Percentiles rank a stretch among this genome's conserved stretches.
Conservation (phyloP, 2,329 filamentous ascomycete genomes). For the Alternaria brassicae region DNA sequence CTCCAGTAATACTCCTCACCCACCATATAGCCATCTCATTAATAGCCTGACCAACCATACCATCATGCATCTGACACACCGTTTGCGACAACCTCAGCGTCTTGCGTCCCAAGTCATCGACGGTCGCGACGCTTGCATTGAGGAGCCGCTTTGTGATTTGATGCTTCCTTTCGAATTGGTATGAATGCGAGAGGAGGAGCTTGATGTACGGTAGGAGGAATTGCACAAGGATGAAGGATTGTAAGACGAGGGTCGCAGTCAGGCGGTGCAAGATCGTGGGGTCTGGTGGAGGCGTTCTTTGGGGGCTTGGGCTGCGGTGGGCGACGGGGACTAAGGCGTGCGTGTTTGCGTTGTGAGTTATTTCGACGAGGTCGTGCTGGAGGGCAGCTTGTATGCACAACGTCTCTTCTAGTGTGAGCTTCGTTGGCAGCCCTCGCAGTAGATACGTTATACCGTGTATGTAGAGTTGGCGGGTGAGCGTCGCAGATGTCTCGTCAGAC, state of each 20-base stretch:
- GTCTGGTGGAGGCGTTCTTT: constrained; percentile 22
- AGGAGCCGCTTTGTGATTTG: constrained; percentile 67
- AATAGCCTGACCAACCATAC: constrained; percentile 66
- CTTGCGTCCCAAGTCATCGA: constrained; percentile 61
- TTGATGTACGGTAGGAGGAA: constrained; percentile 68
- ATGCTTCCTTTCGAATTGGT: constrained; percentile 71
- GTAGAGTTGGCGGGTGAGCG: constrained; percentile 68
- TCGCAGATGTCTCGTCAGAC: constrained; percentile 44
- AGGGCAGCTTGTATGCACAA: constrained; percentile 61
- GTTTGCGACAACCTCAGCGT: constrained; percentile 62
- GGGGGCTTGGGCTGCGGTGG: constrained; percentile 9
- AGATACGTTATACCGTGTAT: constrained; percentile 69
- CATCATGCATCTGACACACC: constrained; percentile 68
- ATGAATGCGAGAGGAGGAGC: constrained; percentile 61
- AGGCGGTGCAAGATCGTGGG: constrained; percentile 65
- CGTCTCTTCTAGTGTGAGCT: constrained; percentile 64
- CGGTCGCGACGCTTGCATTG: constrained; percentile 59
- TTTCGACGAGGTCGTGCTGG: constrained; percentile 46
- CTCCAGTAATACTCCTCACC: constrained; percentile 68
- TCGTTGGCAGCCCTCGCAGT: constrained; percentile 66
- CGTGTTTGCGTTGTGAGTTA: constrained; percentile 17
- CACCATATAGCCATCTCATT: constrained; percentile 66
- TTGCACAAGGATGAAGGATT: constrained; percentile 66
- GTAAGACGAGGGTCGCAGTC: constrained; percentile 64
- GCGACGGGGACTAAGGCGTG: constrained; percentile 27